phyloP scores from a whole-genome alignment of 139 green algal species.

The Micractinium sp. region DNA sequence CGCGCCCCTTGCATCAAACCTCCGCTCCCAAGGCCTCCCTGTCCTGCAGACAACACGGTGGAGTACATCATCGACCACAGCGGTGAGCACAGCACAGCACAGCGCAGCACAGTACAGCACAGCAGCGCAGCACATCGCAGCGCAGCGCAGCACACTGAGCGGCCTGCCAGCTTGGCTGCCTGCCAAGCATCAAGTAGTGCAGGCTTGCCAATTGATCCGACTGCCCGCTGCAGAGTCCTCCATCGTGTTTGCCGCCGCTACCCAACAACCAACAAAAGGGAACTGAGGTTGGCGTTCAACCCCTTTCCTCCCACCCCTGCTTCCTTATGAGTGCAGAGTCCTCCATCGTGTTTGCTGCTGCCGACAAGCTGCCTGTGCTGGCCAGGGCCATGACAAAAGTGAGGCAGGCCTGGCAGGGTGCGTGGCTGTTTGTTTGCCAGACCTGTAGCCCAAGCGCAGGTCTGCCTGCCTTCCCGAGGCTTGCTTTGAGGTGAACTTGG shows the following conservation, averaged over 20 bases:
- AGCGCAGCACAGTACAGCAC: not conserved
- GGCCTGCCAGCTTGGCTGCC: no score
- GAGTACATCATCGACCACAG: constrained; percentile 92
- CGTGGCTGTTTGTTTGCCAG: not conserved
- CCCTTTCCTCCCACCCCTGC: no score
- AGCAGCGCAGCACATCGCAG: not conserved
- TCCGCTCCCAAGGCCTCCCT: not conserved
- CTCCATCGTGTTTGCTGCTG: constrained; percentile 61
- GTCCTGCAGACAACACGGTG: constrained; percentile 61
- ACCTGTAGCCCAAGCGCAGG: not conserved
- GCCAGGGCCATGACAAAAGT: constrained; percentile 58
- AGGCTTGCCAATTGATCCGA: no score
- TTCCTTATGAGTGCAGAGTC: no score
- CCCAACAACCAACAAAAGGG: no score
- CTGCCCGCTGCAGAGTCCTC: not conserved
- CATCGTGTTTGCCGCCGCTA: constrained; percentile 62
- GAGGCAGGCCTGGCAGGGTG: not conserved
- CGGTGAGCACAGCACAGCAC: not conserved
- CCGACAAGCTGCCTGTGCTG: constrained; percentile 72
- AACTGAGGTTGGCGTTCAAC: no score
- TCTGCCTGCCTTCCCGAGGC: not conserved
- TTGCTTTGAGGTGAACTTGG: no score
- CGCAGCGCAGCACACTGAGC: not conserved
- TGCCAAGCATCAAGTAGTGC: no score
- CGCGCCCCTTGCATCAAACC: no score